These are phyloP conservation scores for Boletellus ananas DNA, from an alignment of 768 basidiomycete genomes.

Conservation along the genomic window DNA sequence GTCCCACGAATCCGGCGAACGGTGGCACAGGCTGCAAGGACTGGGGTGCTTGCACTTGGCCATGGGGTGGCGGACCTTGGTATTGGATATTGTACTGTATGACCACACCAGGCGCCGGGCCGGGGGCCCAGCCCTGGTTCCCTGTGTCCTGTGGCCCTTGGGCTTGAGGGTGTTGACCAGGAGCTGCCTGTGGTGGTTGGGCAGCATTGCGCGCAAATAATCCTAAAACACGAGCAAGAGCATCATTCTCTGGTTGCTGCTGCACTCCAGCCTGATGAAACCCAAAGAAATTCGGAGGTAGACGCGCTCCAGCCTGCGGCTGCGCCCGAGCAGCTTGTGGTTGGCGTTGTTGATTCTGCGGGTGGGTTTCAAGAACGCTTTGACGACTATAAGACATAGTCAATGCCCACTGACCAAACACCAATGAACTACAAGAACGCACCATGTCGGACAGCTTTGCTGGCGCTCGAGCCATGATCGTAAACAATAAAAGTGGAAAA, in stretches of 20 bases:
- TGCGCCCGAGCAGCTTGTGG: conserved; percentile 23
- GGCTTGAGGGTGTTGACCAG: conserved; percentile 29
- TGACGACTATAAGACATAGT: conserved; percentile 51
- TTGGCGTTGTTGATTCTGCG: conserved; percentile 32
- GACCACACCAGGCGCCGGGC: conserved; percentile 44
- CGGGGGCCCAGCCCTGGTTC: conserved; percentile 35
- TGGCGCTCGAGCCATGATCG: conserved; percentile 97
- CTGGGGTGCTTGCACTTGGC: conserved; percentile 29
- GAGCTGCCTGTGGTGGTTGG: conserved; percentile 36
- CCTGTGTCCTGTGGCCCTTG: conserved; percentile 31
- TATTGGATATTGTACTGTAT: conserved; percentile 67
- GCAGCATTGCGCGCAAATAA: conserved; percentile 54
- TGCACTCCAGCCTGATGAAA: conserved; percentile 29
- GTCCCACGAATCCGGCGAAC: conserved; percentile 61
- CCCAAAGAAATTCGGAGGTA: conserved; percentile 29
- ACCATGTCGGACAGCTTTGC: conserved; percentile 99
- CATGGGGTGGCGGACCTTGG: conserved; percentile 38
- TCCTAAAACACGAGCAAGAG: conserved; percentile 36
- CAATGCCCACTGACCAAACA: conserved; percentile 3
- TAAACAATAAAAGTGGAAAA: conserved; percentile 97
- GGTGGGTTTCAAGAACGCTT: conserved; percentile 60
- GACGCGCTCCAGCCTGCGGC: conserved; percentile 30
- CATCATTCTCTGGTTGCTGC: conserved; percentile 38
- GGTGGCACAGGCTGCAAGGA: conserved; percentile 44
- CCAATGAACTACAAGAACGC: conserved; percentile 22